Evolutionary conservation across 352 stramenopile species (phyloP).

Genomic region (Globisporangium sylvaticum): DNA sequence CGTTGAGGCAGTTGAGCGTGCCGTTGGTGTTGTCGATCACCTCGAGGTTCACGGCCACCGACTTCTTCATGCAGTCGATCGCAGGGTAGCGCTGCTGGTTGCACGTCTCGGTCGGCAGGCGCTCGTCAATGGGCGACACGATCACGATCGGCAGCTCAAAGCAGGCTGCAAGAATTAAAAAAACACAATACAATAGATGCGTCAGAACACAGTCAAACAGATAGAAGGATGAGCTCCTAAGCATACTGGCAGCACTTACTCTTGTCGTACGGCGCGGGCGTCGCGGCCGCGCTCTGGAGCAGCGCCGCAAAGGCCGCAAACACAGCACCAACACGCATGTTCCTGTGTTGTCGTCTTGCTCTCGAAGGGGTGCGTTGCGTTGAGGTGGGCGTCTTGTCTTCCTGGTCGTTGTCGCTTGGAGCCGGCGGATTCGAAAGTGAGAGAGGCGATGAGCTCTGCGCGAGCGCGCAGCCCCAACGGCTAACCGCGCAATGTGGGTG

Average conservation of each 20-base stretch:
- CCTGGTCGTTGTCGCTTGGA: conserved; percentile 1
- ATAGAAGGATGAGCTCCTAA: not conserved
- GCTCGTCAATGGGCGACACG: conserved; percentile 44
- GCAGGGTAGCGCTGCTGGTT: conserved; percentile 68
- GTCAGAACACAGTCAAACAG: not conserved
- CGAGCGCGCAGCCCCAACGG: not conserved
- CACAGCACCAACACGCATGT: conserved; percentile 1
- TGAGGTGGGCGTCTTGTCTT: not conserved
- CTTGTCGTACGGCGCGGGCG: conserved; percentile 10
- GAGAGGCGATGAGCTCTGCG: not conserved
- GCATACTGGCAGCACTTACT: conserved; percentile 5
- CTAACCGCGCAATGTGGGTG: not conserved
- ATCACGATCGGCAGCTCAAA: conserved; percentile 71
- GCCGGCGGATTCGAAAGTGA: conserved; percentile 4
- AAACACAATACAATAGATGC: not conserved
- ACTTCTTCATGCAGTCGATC: conserved; percentile 59
- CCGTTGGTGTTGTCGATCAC: conserved; percentile 60
- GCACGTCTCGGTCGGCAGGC: conserved; percentile 66
- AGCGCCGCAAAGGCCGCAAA: conserved; percentile 1
- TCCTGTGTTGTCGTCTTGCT: not conserved
- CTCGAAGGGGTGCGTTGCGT: not conserved
- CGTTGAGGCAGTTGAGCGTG: conserved; percentile 54
- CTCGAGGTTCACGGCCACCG: conserved; percentile 45
- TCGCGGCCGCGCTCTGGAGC: not conserved
- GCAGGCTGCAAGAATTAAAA: conserved; percentile 24